Evolutionary conservation across 805 yeast species (phyloP).

Genomic region (Pichia scutulata): DNA sequence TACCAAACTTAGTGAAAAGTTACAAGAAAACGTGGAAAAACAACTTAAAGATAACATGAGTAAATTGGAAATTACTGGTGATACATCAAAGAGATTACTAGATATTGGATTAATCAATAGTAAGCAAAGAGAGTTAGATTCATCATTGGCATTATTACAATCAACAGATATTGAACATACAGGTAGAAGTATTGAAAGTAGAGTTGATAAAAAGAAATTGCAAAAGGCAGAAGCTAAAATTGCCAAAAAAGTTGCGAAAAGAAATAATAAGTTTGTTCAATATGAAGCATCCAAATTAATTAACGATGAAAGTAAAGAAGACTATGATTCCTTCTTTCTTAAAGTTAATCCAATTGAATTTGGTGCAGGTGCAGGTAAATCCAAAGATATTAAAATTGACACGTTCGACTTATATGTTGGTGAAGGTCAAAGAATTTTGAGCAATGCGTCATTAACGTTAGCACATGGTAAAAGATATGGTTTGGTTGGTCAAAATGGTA

Average conservation of each 20-base stretch:
- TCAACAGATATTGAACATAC: slow-evolving; percentile 86
- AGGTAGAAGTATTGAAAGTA: slow-evolving; percentile 84
- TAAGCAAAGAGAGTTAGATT: slow-evolving; percentile 64
- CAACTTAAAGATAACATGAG: slow-evolving; percentile 63
- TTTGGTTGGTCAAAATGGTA: slow-evolving; percentile 98
- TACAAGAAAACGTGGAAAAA: slow-evolving; percentile 41
- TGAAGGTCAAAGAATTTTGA: slow-evolving; percentile 85
- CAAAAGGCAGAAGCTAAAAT: slow-evolving; percentile 97
- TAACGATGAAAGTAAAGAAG: slow-evolving; percentile 53
- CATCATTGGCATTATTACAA: slow-evolving; percentile 69
- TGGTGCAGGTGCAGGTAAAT: slow-evolving; percentile 85
- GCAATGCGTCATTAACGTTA: slow-evolving; percentile 79
- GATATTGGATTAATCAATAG: slow-evolving; percentile 67
- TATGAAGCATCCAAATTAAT: slow-evolving; percentile 93
- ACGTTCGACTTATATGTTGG: slow-evolving; percentile 93
- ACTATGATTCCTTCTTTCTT: slow-evolving; percentile 91
- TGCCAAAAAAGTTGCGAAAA: slow-evolving; percentile 93
- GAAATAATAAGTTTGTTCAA: slow-evolving; percentile 68
- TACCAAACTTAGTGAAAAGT: slow-evolving; percentile 34
- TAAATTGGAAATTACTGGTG: slow-evolving; percentile 72
- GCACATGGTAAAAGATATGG: slow-evolving; percentile 95
- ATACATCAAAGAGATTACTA: slow-evolving; percentile 78
- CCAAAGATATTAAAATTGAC: slow-evolving; percentile 93
- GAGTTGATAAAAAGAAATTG: slow-evolving; percentile 93
- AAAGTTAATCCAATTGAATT: slow-evolving; percentile 92